phyloP scores from a whole-genome alignment of 495 filamentous ascomycete genomes.

The Penicillium psychrofluorescens region DNA sequence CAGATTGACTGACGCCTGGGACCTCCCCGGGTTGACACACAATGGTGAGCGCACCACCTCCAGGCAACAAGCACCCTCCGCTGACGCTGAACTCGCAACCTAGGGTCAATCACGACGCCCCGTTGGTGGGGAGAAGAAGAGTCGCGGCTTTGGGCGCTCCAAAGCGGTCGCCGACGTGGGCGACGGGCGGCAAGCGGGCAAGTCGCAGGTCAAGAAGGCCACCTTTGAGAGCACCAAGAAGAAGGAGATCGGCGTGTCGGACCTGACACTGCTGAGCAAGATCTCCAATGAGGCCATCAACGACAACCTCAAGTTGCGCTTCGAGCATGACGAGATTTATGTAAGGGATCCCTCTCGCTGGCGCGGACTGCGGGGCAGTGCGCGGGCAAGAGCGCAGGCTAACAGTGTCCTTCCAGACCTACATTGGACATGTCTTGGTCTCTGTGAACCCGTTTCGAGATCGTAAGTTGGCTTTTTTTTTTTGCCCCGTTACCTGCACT shows the following conservation, averaged over 20 bases:
- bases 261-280: slow-evolving; percentile 95
- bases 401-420: slow-evolving; percentile 56
- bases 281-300: slow-evolving; percentile 99
- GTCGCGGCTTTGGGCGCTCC: slow-evolving; percentile 37
- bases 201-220: slow-evolving; percentile 83
- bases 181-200: slow-evolving; percentile 40
- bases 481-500: slow-evolving; percentile 12
- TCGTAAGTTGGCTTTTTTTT: slow-evolving; percentile 41
- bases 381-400: slow-evolving; percentile 13
- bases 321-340: slow-evolving; percentile 95
- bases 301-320: slow-evolving; percentile 95
- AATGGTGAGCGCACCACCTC: slow-evolving; percentile 22
- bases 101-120: slow-evolving; percentile 46
- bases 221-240: slow-evolving; percentile 94
- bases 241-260: slow-evolving; percentile 98
- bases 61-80: slow-evolving; percentile 4
- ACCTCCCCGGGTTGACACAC: slow-evolving; percentile 23
- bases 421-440: slow-evolving; percentile 99
- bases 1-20: slow-evolving; percentile 27
- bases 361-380: slow-evolving; percentile 11
- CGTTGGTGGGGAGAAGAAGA: slow-evolving; percentile 41
- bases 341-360: slow-evolving; percentile 39
- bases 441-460: slow-evolving; percentile 99
- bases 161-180: slow-evolving; percentile 40
- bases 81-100: slow-evolving; percentile 8